phyloP scores from a whole-genome alignment of 2,329 filamentous ascomycete genomes.

The Scleromitrula shiraiana region DNA sequence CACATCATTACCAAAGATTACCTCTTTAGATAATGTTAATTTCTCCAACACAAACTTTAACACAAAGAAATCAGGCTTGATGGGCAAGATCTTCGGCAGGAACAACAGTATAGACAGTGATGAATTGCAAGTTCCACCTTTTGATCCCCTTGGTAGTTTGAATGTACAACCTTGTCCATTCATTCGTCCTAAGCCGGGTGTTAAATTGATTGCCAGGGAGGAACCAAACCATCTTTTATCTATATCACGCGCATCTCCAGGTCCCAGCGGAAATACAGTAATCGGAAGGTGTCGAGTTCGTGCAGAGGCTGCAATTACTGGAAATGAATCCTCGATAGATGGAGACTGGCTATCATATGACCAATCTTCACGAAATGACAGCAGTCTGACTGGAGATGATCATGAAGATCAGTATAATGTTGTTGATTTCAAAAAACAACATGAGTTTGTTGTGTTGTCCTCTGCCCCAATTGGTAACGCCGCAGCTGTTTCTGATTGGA shows the following conservation, averaged over 20 bases:
- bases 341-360: not conserved
- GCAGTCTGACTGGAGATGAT: not conserved
- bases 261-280: not conserved
- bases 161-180: not conserved
- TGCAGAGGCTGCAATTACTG: not conserved
- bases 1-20: not conserved
- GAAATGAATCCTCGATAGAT: not conserved
- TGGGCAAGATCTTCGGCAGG: not conserved
- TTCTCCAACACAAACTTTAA: not conserved
- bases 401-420: not conserved
- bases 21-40: not conserved
- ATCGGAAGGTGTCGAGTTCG: not conserved
- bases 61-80: not conserved
- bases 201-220: not conserved
- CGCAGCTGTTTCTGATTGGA: slow-evolving; percentile 6
- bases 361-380: not conserved
- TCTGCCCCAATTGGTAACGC: slow-evolving; percentile 3
- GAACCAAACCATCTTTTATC: not conserved
- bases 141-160: not conserved
- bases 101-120: slow-evolving; percentile 1
- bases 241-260: not conserved
- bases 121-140: slow-evolving; percentile 4
- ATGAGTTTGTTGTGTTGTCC: slow-evolving; percentile 5
- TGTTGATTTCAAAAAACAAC: slow-evolving; percentile 5
- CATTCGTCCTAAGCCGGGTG: slow-evolving; percentile 2